phyloP scores from a whole-genome alignment of 371 early-diverging fungal genomes.

The Rhizopus arrhizus region DNA sequence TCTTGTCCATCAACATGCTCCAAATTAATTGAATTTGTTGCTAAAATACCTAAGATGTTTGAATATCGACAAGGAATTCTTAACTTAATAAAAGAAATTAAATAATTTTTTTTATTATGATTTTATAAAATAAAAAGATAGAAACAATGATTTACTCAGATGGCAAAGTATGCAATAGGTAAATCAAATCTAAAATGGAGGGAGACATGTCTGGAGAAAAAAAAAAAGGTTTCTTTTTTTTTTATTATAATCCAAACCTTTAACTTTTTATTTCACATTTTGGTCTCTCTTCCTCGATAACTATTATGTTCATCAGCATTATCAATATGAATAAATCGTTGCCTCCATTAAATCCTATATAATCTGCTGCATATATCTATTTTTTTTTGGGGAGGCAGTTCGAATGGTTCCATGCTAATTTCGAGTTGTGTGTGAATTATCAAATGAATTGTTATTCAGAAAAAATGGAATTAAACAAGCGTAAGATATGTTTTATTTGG shows the following conservation, averaged over 20 bases:
- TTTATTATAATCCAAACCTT: constrained; percentile 14
- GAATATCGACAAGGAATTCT: constrained; percentile 17
- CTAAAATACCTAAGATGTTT: constrained; percentile 19
- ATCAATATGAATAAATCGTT: constrained; percentile 17
- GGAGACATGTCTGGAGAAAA: constrained; percentile 5
- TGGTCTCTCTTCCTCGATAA: constrained; percentile 15
- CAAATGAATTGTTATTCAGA: constrained; percentile 11
- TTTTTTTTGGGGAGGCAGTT: constrained; percentile 12
- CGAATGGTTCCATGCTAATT: constrained; percentile 13
- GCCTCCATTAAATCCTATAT: constrained; percentile 10
- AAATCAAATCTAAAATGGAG: constrained; percentile 20
- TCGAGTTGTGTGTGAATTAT: constrained; percentile 7
- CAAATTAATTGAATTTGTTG: constrained; percentile 17
- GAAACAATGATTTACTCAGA: constrained; percentile 1
- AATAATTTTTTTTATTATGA: too few species aligned
- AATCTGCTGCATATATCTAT: constrained; percentile 19
- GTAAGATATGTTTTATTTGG: constrained; percentile 3
- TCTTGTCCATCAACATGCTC: constrained; percentile 18
- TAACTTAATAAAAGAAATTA: constrained; percentile 17
- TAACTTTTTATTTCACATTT: constrained; percentile 17
- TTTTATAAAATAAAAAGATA: not conserved
- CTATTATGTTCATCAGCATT: constrained; percentile 17
- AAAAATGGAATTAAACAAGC: constrained; percentile 6
- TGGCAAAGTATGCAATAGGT: constrained; percentile 6
- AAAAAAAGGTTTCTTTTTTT: constrained; percentile 6